Evolutionary conservation across 805 yeast genomes (phyloP).

Genomic region (Zygosaccharomyces gambellarensis): DNA sequence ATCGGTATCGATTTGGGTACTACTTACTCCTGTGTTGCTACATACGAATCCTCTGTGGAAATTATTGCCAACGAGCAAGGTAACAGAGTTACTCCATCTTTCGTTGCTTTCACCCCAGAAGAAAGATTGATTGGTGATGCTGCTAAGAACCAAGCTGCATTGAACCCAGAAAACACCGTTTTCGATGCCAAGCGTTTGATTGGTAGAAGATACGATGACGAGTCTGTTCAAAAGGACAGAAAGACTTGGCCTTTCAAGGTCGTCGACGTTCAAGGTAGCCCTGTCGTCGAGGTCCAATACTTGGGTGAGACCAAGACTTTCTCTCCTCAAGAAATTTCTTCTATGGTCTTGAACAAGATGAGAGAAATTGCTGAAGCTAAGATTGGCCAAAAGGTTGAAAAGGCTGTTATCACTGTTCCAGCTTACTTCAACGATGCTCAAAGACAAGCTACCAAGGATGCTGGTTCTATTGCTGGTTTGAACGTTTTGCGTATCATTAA

Average conservation of each 20-base stretch:
- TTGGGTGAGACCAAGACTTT: conserved; percentile 63
- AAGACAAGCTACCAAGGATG: conserved; percentile 79
- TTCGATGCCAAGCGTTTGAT: conserved; percentile 81
- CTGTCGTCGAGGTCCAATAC: conserved; percentile 66
- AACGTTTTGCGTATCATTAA: conserved; percentile 72
- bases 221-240: conserved; percentile 79
- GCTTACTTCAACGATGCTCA: conserved; percentile 78
- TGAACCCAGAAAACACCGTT: conserved; percentile 71
- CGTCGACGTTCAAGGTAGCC: conserved; percentile 58
- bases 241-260: conserved; percentile 86
- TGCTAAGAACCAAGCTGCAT: conserved; percentile 79
- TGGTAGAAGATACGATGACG: conserved; percentile 73
- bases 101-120: conserved; percentile 73
- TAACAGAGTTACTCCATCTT: conserved; percentile 80
- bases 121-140: conserved; percentile 81
- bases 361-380: conserved; percentile 75
- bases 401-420: conserved; percentile 76
- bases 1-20: conserved; percentile 99
- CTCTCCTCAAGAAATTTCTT: conserved; percentile 71
- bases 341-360: conserved; percentile 79
- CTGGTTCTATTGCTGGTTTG: conserved; percentile 76
- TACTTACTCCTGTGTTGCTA: conserved; percentile 75
- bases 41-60: conserved; percentile 71
- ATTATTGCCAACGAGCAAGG: conserved; percentile 81
- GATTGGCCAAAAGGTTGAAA: conserved; percentile 65